Evolutionary conservation across 2,329 filamentous ascomycete genomes (phyloP).

Genomic region (Penicillium sp.): DNA sequence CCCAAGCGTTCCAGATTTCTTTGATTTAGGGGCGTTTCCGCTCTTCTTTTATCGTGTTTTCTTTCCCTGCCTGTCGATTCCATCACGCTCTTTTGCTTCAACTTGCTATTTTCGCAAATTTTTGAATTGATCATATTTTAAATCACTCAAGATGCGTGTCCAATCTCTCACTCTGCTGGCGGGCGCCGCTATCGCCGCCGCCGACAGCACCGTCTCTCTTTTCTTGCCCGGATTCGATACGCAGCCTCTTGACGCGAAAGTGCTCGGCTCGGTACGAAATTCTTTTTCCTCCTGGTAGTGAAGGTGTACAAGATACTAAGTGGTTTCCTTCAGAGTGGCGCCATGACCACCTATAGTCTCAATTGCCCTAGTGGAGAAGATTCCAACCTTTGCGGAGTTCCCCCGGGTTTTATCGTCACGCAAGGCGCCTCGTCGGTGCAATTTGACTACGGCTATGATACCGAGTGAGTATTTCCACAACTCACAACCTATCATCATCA

Average conservation of each 20-base stretch:
- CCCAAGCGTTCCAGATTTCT: background rate
- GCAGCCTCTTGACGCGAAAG: slow-evolving; percentile 6
- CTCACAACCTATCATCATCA: background rate
- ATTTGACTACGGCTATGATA: background rate
- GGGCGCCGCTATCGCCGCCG: slow-evolving; percentile 2
- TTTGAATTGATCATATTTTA: background rate
- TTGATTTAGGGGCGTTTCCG: background rate
- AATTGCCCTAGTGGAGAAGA: slow-evolving; percentile 11
- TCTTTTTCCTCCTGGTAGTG: background rate
- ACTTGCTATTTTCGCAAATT: background rate
- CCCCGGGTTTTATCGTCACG: slow-evolving; percentile 8
- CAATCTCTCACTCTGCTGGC: slow-evolving; percentile 10
- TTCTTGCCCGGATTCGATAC: slow-evolving; percentile 10
- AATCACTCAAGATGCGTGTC: slow-evolving; percentile 4
- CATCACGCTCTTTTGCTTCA: background rate
- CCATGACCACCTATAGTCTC: slow-evolving; percentile 20
- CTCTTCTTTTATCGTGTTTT: background rate
- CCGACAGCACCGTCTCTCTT: slow-evolving; percentile 12
- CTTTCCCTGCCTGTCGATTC: background rate
- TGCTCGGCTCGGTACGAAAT: slow-evolving; percentile 8
- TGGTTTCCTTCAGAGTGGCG: slow-evolving; percentile 7
- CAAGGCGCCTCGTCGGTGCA: slow-evolving; percentile 10
- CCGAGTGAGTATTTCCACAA: slow-evolving; percentile 9
- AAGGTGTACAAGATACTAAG: background rate
- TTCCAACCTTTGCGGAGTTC: slow-evolving; percentile 9